Base-by-base conservation (phyloP, 2,329 filamentous ascomycete genomes). In the Talaromyces verruculosus region DNA sequence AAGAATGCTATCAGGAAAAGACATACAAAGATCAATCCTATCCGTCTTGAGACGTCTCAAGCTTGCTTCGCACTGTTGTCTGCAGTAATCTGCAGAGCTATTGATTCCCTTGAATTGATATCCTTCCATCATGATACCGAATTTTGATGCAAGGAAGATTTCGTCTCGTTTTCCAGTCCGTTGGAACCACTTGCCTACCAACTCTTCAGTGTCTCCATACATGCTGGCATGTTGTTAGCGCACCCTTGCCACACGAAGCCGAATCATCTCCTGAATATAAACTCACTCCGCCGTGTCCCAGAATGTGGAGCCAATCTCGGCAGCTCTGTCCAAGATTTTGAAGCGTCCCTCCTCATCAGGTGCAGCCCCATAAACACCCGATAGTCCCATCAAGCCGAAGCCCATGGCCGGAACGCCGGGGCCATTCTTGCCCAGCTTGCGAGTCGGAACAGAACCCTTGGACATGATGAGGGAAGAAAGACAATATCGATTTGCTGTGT, bases 61-160 rank as follows among this genome's bases (percentile, higher is more conserved):
- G 28, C 45, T 49, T 22, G 28, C 35, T 47, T 61, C 59, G 17
- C 41, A 61, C 25, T 45, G 25, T 17, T 79, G 13, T 33, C 35
- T 64, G 63, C 53, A 60, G 22, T 64, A 60, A 15, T 57, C 80
- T 0, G 77, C 75, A 3, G 74, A 77, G 28, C 74, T 78, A 64
- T 80, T 71, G 22, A 79, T 69, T 17, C 69, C 67, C 49, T 53
- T 35, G 8, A 63, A 65, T 25, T 67, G 67, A 0, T 63, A 67
- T 30, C 69, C 65, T 5, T 67, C 51, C 1, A 59, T 53, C 10
- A 59, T 69, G 74, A 75, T 66, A 19, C 76, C 83, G 68, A 84
- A 85, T 67, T 86, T 86, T 13, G 83, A 84, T 1, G 82, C 81
- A 0, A 87, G 74, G 71, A 86, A 84, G 68, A 86, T 81, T 49